Evolutionary conservation across 805 yeast species (phyloP).

Genomic region (Myxozyma lipomycoides): DNA sequence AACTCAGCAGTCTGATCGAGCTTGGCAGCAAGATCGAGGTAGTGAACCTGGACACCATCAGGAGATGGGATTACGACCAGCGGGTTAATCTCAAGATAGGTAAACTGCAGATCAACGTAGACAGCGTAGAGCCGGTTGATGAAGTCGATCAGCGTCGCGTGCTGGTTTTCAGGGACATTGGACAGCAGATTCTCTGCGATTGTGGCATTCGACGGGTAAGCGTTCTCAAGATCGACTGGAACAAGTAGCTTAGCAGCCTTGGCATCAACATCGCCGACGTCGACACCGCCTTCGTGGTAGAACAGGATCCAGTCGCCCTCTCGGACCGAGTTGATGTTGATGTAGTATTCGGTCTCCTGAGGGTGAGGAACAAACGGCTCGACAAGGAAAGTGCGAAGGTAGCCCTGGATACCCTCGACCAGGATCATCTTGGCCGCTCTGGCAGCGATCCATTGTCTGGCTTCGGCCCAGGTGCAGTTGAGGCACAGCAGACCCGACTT

Average conservation of each 20-base stretch:
- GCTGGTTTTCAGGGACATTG: constrained; percentile 43
- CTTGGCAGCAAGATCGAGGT: constrained; percentile 48
- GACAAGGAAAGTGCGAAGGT: constrained; percentile 42
- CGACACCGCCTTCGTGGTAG: constrained; percentile 49
- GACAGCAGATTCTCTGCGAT: constrained; percentile 38
- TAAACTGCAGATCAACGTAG: constrained; percentile 46
- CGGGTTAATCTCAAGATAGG: constrained; percentile 47
- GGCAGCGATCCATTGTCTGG: constrained; percentile 44
- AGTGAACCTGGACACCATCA: constrained; percentile 43
- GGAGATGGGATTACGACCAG: constrained; percentile 43
- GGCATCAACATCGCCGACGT: constrained; percentile 47
- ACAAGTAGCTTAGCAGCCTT: constrained; percentile 44
- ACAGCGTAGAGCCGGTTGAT: constrained; percentile 47
- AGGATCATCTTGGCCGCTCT: constrained; percentile 42
- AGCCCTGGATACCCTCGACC: constrained; percentile 43
- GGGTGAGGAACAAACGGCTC: constrained; percentile 49
- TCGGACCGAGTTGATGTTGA: constrained; percentile 47
- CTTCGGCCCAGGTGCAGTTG: constrained; percentile 45
- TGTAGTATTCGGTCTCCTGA: constrained; percentile 46
- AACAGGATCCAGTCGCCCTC: constrained; percentile 48
- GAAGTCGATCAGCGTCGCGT: constrained; percentile 42
- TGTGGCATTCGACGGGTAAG: constrained; percentile 42
- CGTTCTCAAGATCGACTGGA: constrained; percentile 42
- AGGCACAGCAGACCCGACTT: constrained; percentile 44
- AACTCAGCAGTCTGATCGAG: constrained; percentile 48